Base-by-base conservation (phyloP, 2,329 filamentous ascomycete genomes). In the Diplodia intermedia region DNA sequence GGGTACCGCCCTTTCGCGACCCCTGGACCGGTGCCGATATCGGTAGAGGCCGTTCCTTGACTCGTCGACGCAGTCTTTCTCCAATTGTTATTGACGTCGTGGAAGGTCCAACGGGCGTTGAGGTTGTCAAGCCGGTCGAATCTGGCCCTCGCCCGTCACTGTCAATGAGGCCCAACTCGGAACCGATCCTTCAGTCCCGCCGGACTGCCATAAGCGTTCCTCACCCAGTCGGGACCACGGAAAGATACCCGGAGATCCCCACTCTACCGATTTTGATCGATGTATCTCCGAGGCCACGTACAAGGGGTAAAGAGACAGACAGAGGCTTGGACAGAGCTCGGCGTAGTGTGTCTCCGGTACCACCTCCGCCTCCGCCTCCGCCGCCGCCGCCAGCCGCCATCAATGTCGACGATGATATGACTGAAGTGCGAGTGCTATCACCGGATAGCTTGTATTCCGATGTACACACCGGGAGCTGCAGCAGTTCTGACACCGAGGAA, bases 51-150 rank as follows among this genome's bases (percentile, higher is more conserved):
- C 56, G 56, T 29, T 60, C 56, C 12, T 40, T 60, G 36, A 61
- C n/a, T 29, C 14, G 57, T 20, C 23, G 40, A 6, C 15, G 15
- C 20, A 47, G 23, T 8, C 4, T 14, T 60, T 47, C 56, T 9
- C 38, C 56, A 14, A 18, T 61, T 26, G 20, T 61, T n/a, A 49
- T 61, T 15, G 57, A 61, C 26, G 57, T 61, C 6, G 40, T 43
- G 5, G 57, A 61, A 26, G 57, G 57, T 18, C 57, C 40, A 18
- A 43, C 8, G 33, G 57, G 40, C 8, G 40, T 61, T 29, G 40
- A 61, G n/a, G 23, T 61, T 11, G 29, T 50, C 57, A 18, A 18
- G 26, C 40, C 20, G 14, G 36, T 8, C 20, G 36, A 43, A 29
- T 4, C 18, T n/a, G 15, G 11, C 3, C 18, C 11, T 18, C 31